Evolutionary conservation across 208 protist species (phyloP).

Genomic region (Porcisia hertigi): DNA sequence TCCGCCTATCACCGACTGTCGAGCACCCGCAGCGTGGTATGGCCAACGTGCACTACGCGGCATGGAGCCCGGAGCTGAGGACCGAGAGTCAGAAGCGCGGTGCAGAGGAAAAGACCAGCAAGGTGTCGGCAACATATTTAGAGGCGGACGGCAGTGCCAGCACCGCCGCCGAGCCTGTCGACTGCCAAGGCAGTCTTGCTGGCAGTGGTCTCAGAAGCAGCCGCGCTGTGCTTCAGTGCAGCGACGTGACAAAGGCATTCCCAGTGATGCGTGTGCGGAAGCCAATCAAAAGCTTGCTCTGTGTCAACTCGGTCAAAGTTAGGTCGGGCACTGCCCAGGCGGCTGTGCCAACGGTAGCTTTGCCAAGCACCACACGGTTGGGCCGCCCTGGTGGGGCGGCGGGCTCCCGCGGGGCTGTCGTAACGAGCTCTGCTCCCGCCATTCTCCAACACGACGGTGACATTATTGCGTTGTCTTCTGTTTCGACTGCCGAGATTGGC

Average conservation of each 20-base stretch:
- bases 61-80: slow-evolving; percentile 6
- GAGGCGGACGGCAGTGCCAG: neutral
- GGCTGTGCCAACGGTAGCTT: neutral
- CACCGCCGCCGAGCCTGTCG: neutral
- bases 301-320: neutral
- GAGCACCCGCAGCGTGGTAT: slow-evolving; percentile 46
- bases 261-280: slow-evolving; percentile 26
- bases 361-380: neutral
- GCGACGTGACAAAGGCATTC: slow-evolving; percentile 20
- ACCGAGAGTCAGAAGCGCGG: neutral
- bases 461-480: slow-evolving; percentile 13
- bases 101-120: neutral
- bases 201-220: neutral
- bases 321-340: neutral
- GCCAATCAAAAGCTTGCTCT: slow-evolving; percentile 23
- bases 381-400: neutral
- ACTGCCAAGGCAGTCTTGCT: neutral
- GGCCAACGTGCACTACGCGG: slow-evolving; percentile 58
- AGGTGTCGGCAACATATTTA: neutral
- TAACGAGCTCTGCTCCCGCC: neutral
- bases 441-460: neutral
- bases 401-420: neutral
- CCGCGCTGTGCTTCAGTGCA: slow-evolving; percentile 17
- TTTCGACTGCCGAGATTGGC: slow-evolving; percentile 17
- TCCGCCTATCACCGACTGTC: slow-evolving; percentile 47